Percentiles rank a stretch among this genome's conserved stretches.
Conservation (phyloP, 129 eudicot species). For the Mikania micrantha region DNA sequence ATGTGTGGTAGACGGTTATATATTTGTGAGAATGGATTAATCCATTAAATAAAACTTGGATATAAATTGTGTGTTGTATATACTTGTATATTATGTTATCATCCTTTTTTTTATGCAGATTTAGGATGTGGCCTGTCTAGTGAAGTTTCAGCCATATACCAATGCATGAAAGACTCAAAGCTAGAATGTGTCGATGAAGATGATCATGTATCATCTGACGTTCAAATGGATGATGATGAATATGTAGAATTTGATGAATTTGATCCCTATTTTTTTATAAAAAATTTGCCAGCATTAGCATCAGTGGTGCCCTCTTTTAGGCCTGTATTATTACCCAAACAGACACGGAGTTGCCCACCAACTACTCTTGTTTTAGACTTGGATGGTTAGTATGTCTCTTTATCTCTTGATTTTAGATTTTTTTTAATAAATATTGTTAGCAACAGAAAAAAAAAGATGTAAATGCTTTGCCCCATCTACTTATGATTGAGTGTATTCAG, state of each 20-base stretch:
- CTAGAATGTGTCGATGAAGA: conserved; percentile 85
- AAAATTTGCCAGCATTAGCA: conserved; percentile 81
- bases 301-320: conserved; percentile 89
- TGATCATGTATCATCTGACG: conserved; percentile 59
- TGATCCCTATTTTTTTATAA: conserved; percentile 88
- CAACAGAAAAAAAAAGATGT: neutral
- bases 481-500: neutral
- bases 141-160: conserved; percentile 79
- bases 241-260: conserved; percentile 91
- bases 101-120: conserved; percentile 35
- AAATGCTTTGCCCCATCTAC: neutral
- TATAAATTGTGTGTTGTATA: neutral
- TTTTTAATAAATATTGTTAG: conserved; percentile 1
- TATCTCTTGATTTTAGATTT: neutral
- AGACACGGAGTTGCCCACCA: conserved; percentile 93
- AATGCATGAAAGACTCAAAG: conserved; percentile 68
- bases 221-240: conserved; percentile 64
- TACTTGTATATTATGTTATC: neutral
- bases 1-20: conserved; percentile 23
- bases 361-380: conserved; percentile 93
- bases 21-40: neutral
- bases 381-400: conserved; percentile 60
- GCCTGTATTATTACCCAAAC: conserved; percentile 76
- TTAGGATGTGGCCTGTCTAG: conserved; percentile 49
- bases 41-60: conserved; percentile 7